Evolutionary conservation across 2,329 filamentous ascomycete species (phyloP).

Genomic region (Cordyceps cicadae): DNA sequence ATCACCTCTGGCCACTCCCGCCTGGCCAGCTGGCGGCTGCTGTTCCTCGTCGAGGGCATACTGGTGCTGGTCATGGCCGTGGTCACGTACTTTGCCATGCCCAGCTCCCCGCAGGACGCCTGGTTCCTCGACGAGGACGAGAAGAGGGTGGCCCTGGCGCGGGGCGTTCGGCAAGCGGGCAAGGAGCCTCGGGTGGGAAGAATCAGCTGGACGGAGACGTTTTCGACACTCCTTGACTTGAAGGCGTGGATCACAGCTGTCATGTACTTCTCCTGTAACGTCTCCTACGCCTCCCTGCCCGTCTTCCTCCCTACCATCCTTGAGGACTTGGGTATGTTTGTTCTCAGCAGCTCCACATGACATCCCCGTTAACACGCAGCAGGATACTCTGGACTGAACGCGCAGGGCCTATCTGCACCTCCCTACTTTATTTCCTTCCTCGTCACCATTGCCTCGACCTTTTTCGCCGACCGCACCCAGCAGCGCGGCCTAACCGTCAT

Average conservation of each 20-base stretch:
- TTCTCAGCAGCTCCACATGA: not conserved
- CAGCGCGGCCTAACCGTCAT: conserved; percentile 27
- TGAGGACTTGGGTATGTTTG: conserved; percentile 23
- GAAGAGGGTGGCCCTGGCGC: conserved; percentile 17
- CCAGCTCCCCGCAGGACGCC: conserved; percentile 22
- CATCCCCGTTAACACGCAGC: not conserved
- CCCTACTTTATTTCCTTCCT: conserved; percentile 33
- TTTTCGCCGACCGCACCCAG: conserved; percentile 27
- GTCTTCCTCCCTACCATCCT: conserved; percentile 35
- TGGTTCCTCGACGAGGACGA: conserved; percentile 23
- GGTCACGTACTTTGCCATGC: conserved; percentile 23
- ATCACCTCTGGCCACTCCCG: conserved; percentile 21
- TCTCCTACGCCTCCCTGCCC: conserved; percentile 30
- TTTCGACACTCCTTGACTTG: conserved; percentile 27
- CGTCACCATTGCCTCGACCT: conserved; percentile 22
- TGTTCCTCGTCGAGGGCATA: conserved; percentile 25
- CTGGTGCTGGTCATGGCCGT: conserved; percentile 22
- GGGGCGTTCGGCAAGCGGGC: conserved; percentile 18
- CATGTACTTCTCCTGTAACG: conserved; percentile 33
- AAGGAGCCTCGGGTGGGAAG: conserved; percentile 11
- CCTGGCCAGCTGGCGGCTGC: conserved; percentile 22
- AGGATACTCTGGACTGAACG: conserved; percentile 28
- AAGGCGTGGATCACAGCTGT: conserved; percentile 17
- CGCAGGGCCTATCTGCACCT: conserved; percentile 33
- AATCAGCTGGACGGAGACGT: conserved; percentile 23